A percentile compares a stretch with the other conserved stretches of the same genome.
These are phyloP conservation scores for Byssochlamys sp. DNA, from an alignment of 2,329 filamentous ascomycete species.

Conservation along the genomic window DNA sequence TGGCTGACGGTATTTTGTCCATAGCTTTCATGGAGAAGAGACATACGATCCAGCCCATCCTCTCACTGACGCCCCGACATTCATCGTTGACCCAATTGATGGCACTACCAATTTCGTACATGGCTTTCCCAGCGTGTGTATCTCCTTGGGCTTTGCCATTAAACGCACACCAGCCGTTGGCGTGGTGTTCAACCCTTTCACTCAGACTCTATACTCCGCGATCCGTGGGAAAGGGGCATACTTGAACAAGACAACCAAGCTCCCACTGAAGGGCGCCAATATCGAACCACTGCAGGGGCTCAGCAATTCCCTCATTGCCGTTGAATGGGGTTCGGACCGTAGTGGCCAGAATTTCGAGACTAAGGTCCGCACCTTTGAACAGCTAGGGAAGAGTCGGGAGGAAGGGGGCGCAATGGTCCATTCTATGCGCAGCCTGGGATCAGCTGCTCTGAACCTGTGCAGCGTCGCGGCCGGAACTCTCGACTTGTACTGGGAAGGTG, in stretches of 20 bases:
- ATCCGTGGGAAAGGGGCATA: slow-evolving; percentile 48
- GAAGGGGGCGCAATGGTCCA: slow-evolving; percentile 55
- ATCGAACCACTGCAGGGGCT: slow-evolving; percentile 41
- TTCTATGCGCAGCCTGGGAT: slow-evolving; percentile 47
- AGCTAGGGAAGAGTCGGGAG: slow-evolving; percentile 39
- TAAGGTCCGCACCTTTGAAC: slow-evolving; percentile 47
- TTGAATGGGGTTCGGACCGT: slow-evolving; percentile 55
- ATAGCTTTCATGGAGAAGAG: slow-evolving; percentile 49
- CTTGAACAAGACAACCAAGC: slow-evolving; percentile 25
- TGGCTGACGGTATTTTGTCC: neutral
- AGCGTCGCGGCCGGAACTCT: slow-evolving; percentile 47
- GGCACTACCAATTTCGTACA: slow-evolving; percentile 60
- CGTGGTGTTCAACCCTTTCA: slow-evolving; percentile 54
- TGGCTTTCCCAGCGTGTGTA: slow-evolving; percentile 47
- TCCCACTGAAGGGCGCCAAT: slow-evolving; percentile 39
- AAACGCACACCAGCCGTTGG: slow-evolving; percentile 44
- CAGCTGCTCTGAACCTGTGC: slow-evolving; percentile 54
- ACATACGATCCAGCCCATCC: slow-evolving; percentile 47
- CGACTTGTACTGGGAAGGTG: slow-evolving; percentile 58
- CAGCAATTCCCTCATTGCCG: slow-evolving; percentile 43
- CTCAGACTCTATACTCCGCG: slow-evolving; percentile 45
- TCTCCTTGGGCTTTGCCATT: slow-evolving; percentile 50
- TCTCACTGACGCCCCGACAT: slow-evolving; percentile 48
- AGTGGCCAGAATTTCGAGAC: slow-evolving; percentile 48
- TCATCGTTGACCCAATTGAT: slow-evolving; percentile 56